Evolutionary conservation across 2,329 filamentous ascomycete genomes (phyloP).

Genomic region (Paramyrothecium sp.): DNA sequence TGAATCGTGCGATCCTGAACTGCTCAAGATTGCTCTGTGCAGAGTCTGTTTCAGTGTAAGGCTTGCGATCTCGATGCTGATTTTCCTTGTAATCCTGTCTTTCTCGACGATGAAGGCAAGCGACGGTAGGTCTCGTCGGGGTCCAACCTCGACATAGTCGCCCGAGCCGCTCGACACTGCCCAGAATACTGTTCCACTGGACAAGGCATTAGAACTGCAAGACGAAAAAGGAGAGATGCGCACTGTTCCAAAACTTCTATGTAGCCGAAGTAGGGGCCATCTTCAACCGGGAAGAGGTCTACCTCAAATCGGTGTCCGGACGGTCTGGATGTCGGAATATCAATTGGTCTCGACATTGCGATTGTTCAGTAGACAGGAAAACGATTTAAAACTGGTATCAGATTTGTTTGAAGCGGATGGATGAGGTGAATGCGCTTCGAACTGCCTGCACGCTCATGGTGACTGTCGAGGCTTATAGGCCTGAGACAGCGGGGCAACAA

Average conservation of each 20-base stretch:
- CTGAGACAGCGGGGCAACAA: constrained; percentile 9
- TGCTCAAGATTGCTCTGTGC: constrained; percentile 32
- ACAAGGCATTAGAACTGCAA: constrained; percentile 1
- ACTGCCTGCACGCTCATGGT: not conserved
- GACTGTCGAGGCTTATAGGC: constrained; percentile 5
- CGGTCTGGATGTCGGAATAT: constrained; percentile 16
- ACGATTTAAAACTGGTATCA: too few relatives aligned
- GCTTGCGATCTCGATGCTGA: constrained; percentile 26
- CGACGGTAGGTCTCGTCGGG: constrained; percentile 11
- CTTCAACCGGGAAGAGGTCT: constrained; percentile 13
- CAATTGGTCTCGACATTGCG: constrained; percentile 20
- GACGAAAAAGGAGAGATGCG: not conserved
- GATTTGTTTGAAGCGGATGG: too few relatives aligned
- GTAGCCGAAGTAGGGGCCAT: constrained; percentile 21
- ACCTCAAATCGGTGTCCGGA: constrained; percentile 2
- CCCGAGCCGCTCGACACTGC: constrained; percentile 24
- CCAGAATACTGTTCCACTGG: constrained; percentile 20
- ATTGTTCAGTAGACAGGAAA: not conserved
- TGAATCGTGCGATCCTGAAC: constrained; percentile 2
- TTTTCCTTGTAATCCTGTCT: constrained; percentile 14
- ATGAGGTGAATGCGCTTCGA: too few relatives aligned
- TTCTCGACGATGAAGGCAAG: constrained; percentile 25
- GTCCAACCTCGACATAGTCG: constrained; percentile 19
- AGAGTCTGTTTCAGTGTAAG: constrained; percentile 33
- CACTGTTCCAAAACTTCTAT: constrained; percentile 23